A percentile compares a stretch with the other conserved stretches of the same genome.
Evolutionary conservation across 2,329 filamentous ascomycete genomes (phyloP).

Genomic region (Trichothecium roseum): DNA sequence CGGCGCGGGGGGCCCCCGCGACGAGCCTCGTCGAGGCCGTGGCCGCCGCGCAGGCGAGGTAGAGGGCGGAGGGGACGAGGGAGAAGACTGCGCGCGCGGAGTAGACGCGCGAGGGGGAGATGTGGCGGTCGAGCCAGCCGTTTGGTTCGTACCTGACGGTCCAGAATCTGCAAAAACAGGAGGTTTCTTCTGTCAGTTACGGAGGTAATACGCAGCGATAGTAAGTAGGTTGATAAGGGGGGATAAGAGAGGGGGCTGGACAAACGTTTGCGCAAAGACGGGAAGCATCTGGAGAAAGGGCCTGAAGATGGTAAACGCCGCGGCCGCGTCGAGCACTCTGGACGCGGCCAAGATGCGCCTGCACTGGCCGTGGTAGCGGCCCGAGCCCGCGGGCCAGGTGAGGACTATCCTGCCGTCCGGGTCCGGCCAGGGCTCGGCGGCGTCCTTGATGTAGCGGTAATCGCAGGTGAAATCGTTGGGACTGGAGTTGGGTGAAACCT

Average conservation of each 20-base stretch:
- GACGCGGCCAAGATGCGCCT: background rate
- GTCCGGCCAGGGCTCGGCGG: background rate
- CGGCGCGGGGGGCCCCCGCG: conserved; percentile 14
- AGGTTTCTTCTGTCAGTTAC: too few species aligned
- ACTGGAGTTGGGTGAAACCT: too few species aligned
- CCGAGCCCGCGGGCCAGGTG: too few species aligned
- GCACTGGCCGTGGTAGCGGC: conserved; percentile 2
- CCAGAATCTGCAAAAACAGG: background rate
- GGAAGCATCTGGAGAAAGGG: background rate
- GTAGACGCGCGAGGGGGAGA: background rate
- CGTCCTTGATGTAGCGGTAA: background rate
- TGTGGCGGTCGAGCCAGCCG: background rate
- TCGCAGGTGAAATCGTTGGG: background rate
- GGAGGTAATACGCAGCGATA: too few species aligned
- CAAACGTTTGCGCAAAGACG: background rate
- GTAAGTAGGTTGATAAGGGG: too few species aligned
- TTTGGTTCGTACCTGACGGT: background rate
- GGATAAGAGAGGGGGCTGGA: too few species aligned
- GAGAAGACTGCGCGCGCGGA: background rate
- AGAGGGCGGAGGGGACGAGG: background rate
- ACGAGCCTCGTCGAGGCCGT: conserved; percentile 12
- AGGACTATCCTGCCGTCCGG: too few species aligned
- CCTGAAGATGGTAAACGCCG: background rate
- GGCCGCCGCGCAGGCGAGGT: background rate
- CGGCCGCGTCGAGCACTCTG: background rate